Evolutionary conservation across 148 eudicot species (phyloP).

Genomic region (Polygonum maritimum): DNA sequence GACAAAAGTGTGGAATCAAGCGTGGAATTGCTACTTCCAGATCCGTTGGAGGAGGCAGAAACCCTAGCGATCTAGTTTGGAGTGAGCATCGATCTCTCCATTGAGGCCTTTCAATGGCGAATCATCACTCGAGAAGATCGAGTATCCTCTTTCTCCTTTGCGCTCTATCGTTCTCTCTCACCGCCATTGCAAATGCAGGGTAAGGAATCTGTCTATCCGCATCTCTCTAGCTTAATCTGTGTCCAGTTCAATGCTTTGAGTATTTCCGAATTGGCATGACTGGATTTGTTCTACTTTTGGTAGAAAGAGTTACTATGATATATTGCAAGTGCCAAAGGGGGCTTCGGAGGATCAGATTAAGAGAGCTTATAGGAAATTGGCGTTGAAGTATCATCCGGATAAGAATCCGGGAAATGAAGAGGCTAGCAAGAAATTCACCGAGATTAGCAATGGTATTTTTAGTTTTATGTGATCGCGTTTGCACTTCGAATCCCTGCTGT

Average conservation of each 20-base stretch:
- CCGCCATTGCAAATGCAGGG: slow-evolving; percentile 59
- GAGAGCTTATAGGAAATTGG: slow-evolving; percentile 82
- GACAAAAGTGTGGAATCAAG: neutral
- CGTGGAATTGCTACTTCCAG: neutral
- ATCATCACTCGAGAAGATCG: slow-evolving; percentile 25
- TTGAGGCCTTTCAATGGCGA: slow-evolving; percentile 29
- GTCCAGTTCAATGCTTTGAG: neutral
- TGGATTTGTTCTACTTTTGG: neutral
- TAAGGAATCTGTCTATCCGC: slow-evolving; percentile 22
- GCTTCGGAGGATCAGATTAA: slow-evolving; percentile 91
- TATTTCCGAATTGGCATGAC: neutral
- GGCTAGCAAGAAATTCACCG: slow-evolving; percentile 85
- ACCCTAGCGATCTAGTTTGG: slow-evolving; percentile 19
- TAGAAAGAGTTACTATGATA: slow-evolving; percentile 90
- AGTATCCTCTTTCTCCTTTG: slow-evolving; percentile 30
- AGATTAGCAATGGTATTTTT: slow-evolving; percentile 66
- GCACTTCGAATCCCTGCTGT: neutral
- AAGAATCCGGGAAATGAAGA: slow-evolving; percentile 96
- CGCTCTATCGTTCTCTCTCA: slow-evolving; percentile 29
- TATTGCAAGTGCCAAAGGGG: slow-evolving; percentile 74
- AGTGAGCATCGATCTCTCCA: slow-evolving; percentile 21
- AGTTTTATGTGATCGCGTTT: neutral
- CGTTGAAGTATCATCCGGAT: slow-evolving; percentile 96
- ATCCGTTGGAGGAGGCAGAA: slow-evolving; percentile 10
- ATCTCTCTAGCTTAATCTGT: neutral